Conservation (phyloP, 2,329 filamentous ascomycete species). For the Arthrinium puccinioides region DNA sequence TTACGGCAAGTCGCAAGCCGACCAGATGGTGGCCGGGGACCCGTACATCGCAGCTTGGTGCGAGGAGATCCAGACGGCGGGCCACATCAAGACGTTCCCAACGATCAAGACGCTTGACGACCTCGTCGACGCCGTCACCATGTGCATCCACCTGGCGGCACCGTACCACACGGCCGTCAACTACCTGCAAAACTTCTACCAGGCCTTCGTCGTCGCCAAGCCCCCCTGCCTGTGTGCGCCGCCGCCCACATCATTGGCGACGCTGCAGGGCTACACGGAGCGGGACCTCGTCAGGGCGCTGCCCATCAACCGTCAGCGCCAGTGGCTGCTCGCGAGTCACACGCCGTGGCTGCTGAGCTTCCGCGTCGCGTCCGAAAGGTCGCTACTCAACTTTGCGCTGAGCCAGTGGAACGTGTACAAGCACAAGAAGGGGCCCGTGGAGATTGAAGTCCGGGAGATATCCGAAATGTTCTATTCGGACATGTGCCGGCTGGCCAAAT, state of each 20-base stretch:
- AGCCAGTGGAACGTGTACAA: constrained; percentile 25
- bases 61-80: constrained; percentile 30
- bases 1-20: constrained; percentile 23
- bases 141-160: constrained; percentile 45
- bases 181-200: constrained; percentile 44
- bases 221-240: constrained; percentile 28
- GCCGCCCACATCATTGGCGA: constrained; percentile 21
- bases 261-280: constrained; percentile 24
- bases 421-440: constrained; percentile 12
- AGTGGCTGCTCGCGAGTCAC: constrained; percentile 38
- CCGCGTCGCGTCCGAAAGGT: constrained; percentile 31
- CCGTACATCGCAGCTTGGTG: constrained; percentile 30
- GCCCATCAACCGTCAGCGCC: constrained; percentile 30
- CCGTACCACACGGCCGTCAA: constrained; percentile 44
- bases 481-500: constrained; percentile 17
- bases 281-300: constrained; percentile 28
- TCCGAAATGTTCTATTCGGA: constrained; percentile 20
- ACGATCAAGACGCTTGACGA: constrained; percentile 30
- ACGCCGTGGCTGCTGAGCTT: constrained; percentile 38
- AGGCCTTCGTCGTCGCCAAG: constrained; percentile 38
- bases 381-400: constrained; percentile 32
- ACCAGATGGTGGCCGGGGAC: constrained; percentile 20
- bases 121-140: constrained; percentile 37
- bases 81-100: constrained; percentile 33
- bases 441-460: constrained; percentile 14